Evolutionary conservation across 1,284 basidiomycete species (phyloP).

Genomic region (Limonomyces culmigenus): DNA sequence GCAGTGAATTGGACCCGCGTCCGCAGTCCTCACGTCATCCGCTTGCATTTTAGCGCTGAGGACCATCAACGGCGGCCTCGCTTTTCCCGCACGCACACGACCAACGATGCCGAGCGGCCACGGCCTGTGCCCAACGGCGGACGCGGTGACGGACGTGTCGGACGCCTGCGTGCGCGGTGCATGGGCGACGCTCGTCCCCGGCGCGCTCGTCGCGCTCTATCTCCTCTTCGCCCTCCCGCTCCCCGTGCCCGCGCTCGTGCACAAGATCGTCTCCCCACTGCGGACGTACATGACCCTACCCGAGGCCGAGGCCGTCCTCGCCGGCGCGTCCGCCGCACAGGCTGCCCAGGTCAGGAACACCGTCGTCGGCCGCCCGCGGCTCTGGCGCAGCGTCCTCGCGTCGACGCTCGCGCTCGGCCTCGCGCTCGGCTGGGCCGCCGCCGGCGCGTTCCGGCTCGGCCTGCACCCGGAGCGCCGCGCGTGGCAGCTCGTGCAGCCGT

Average conservation of each 20-base stretch:
- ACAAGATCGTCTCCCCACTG: constrained; percentile 19
- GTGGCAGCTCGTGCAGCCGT: background rate
- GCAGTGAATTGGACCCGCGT: too few relatives aligned
- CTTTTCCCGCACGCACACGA: too few relatives aligned
- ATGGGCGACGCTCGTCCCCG: constrained; percentile 38
- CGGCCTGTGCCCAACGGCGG: too few relatives aligned
- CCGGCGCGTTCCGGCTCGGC: constrained; percentile 23
- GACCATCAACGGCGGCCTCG: too few relatives aligned
- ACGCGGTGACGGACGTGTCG: constrained; percentile 23
- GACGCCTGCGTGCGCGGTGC: constrained; percentile 34
- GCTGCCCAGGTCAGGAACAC: constrained; percentile 10
- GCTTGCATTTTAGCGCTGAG: too few relatives aligned
- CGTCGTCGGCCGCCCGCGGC: constrained; percentile 36
- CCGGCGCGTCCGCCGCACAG: constrained; percentile 11
- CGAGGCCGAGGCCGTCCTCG: constrained; percentile 38
- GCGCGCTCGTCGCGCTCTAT: constrained; percentile 26
- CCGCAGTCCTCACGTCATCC: too few relatives aligned
- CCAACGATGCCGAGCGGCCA: too few relatives aligned
- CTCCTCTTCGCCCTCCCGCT: constrained; percentile 22
- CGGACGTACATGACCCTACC: constrained; percentile 31
- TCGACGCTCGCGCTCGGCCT: constrained; percentile 27
- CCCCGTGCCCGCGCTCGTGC: constrained; percentile 10
- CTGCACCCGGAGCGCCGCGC: background rate
- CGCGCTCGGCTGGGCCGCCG: constrained; percentile 30
- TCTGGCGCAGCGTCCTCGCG: constrained; percentile 8